phyloP scores from a whole-genome alignment of 805 yeast species.

The Metschnikowia chrysomelidarum region DNA sequence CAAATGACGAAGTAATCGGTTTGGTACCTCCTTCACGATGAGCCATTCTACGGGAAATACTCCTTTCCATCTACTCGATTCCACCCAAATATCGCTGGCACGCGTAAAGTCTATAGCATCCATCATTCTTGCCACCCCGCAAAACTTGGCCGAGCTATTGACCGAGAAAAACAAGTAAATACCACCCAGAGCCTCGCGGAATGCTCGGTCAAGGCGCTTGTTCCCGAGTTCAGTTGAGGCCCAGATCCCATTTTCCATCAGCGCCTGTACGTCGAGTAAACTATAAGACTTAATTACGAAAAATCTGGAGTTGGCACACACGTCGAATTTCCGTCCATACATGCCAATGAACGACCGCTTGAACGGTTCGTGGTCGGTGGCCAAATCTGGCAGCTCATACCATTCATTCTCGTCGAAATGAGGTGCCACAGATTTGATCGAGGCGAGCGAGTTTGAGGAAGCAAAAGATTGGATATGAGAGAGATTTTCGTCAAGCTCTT shows the following conservation, averaged over 20 bases:
- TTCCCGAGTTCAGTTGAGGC: conserved; percentile 59
- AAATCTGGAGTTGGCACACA: conserved; percentile 23
- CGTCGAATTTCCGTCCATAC: conserved; percentile 4
- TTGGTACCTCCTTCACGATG: conserved; percentile 49
- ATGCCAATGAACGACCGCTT: conserved; percentile 4
- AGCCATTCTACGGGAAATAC: conserved; percentile 56
- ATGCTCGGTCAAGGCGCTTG: conserved; percentile 48
- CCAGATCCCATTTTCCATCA: conserved; percentile 53
- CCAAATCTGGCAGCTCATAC: conserved; percentile 2
- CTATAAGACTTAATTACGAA: conserved; percentile 58
- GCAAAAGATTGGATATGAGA: conserved; percentile 4
- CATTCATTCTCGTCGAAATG: conserved; percentile 5
- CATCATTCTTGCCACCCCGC: conserved; percentile 52
- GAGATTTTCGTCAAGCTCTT: conserved; percentile 2
- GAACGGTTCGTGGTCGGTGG: not conserved
- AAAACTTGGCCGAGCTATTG: conserved; percentile 45
- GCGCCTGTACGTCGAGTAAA: conserved; percentile 47
- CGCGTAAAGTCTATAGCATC: conserved; percentile 33
- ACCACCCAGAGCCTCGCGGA: conserved; percentile 25
- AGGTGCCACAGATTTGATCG: conserved; percentile 2
- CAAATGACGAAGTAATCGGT: conserved; percentile 45
- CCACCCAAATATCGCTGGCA: conserved; percentile 46
- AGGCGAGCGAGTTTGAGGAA: conserved; percentile 6
- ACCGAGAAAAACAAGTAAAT: conserved; percentile 56
- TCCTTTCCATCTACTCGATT: conserved; percentile 49